phyloP scores from a whole-genome alignment of 2,329 filamentous ascomycete genomes.

The Bipolaris zeicola region DNA sequence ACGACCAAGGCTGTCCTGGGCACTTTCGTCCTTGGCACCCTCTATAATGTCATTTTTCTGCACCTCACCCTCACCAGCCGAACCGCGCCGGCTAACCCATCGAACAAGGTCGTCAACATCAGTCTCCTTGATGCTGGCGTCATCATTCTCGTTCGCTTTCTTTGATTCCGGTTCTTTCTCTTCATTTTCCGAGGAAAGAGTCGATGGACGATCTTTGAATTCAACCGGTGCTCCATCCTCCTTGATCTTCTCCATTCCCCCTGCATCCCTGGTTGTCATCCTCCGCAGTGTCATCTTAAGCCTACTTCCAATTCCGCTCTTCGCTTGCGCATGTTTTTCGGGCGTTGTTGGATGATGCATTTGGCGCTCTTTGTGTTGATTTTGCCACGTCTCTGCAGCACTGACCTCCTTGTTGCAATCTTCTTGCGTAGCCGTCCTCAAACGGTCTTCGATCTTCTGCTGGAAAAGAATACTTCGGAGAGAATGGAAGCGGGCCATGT shows the following conservation, averaged over 20 bases:
- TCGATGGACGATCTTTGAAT: constrained; percentile 29
- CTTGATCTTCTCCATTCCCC: constrained; percentile 31
- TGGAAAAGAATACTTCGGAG: constrained; percentile 43
- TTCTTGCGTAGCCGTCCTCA: constrained; percentile 27
- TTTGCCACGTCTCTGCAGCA: constrained; percentile 33
- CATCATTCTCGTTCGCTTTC: constrained; percentile 19
- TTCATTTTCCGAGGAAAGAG: constrained; percentile 32
- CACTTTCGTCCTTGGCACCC: constrained; percentile 28
- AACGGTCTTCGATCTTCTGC: constrained; percentile 37
- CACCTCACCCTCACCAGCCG: constrained; percentile 36
- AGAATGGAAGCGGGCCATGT: constrained; percentile 43
- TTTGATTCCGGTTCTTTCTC: constrained; percentile 11
- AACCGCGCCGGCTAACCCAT: constrained; percentile 42
- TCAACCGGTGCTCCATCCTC: constrained; percentile 24
- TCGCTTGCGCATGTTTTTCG: constrained; percentile 24
- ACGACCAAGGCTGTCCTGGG: constrained; percentile 36
- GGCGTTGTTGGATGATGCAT: constrained; percentile 34
- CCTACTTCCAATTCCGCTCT: constrained; percentile 30
- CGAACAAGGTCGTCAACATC: constrained; percentile 43
- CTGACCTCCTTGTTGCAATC: constrained; percentile 25
- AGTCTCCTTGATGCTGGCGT: constrained; percentile 37
- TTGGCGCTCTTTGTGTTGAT: constrained; percentile 35
- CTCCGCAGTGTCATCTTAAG: constrained; percentile 35
- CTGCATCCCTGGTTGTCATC: constrained; percentile 37
- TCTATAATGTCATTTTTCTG: constrained; percentile 6